Evolutionary conservation across 495 filamentous ascomycete genomes (phyloP).

Genomic region (Penicillium egyptiacum): DNA sequence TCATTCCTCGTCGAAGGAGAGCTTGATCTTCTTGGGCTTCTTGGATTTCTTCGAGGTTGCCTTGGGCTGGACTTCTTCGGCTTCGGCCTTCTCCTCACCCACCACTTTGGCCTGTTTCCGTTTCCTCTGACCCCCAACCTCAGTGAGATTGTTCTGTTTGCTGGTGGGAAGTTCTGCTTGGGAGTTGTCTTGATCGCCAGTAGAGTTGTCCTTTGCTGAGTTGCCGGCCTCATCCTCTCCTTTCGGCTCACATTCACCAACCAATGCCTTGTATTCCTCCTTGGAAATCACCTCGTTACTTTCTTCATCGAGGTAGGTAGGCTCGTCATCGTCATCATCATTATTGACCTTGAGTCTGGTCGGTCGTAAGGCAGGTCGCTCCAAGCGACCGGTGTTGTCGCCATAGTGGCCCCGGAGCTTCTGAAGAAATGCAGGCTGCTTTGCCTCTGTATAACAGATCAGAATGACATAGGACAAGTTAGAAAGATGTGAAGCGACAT

Average conservation of each 20-base stretch:
- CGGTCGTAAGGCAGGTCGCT: conserved; percentile 43
- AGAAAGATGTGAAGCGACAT: conserved; percentile 13
- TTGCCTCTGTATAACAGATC: conserved; percentile 31
- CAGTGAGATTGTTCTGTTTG: conserved; percentile 42
- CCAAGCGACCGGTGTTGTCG: conserved; percentile 38
- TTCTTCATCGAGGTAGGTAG: conserved; percentile 51
- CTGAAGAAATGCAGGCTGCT: conserved; percentile 51
- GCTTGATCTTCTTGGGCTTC: conserved; percentile 51
- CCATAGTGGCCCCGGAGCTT: conserved; percentile 46
- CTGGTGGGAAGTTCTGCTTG: conserved; percentile 21
- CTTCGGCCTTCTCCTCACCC: conserved; percentile 32
- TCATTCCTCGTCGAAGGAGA: conserved; percentile 45
- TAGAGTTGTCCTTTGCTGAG: conserved; percentile 12
- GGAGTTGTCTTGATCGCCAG: conserved; percentile 15
- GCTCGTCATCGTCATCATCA: conserved; percentile 47
- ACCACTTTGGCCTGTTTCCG: conserved; percentile 48
- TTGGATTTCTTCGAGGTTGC: conserved; percentile 37
- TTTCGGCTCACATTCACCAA: conserved; percentile 26
- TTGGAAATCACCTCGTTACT: conserved; percentile 50
- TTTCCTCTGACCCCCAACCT: conserved; percentile 45
- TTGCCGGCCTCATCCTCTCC: conserved; percentile 18
- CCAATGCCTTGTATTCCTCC: conserved; percentile 47
- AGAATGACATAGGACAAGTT: not conserved
- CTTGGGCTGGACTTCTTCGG: conserved; percentile 26
- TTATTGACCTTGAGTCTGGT: conserved; percentile 35